Percentiles rank a stretch among this genome's conserved stretches.
Conservation (phyloP, 352 stramenopile species). For the Phytophthora sojae region DNA sequence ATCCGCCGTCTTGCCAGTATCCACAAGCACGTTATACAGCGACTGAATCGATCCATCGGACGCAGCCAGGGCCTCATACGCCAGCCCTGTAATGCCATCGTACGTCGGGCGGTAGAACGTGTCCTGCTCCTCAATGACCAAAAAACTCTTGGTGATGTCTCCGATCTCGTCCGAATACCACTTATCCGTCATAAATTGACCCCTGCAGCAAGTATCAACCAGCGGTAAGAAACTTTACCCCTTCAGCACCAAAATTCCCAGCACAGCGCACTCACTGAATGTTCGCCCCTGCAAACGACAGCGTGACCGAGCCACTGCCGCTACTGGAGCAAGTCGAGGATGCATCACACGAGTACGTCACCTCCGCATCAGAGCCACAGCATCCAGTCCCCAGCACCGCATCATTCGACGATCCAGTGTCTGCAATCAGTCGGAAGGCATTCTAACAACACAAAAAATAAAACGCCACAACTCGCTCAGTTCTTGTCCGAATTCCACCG, state of each 20-base stretch:
- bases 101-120: slow-evolving; percentile 81
- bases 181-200: slow-evolving; percentile 74
- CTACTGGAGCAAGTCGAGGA: slow-evolving; percentile 67
- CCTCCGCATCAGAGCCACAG: slow-evolving; percentile 52
- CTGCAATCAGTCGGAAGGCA: slow-evolving; percentile 78
- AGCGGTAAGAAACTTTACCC: background rate
- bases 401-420: slow-evolving; percentile 88
- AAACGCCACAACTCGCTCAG: background rate
- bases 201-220: slow-evolving; percentile 34
- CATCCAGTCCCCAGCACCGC: slow-evolving; percentile 70
- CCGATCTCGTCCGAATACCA: slow-evolving; percentile 68
- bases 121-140: slow-evolving; percentile 78
- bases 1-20: slow-evolving; percentile 49
- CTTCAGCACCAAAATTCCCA: background rate
- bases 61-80: slow-evolving; percentile 63
- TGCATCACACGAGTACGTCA: slow-evolving; percentile 70
- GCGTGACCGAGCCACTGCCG: slow-evolving; percentile 34
- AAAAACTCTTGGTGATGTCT: slow-evolving; percentile 69
- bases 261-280: slow-evolving; percentile 51
- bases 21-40: slow-evolving; percentile 66
- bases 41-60: slow-evolving; percentile 55
- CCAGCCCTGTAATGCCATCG: slow-evolving; percentile 82
- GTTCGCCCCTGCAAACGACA: slow-evolving; percentile 69
- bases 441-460: slow-evolving; percentile 43
- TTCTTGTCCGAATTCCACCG: background rate